Percentiles rank a stretch among this genome's conserved stretches.
These are phyloP conservation scores for Striga asiatica DNA, from an alignment of 257 asterid genomes.

Conservation along the genomic window DNA sequence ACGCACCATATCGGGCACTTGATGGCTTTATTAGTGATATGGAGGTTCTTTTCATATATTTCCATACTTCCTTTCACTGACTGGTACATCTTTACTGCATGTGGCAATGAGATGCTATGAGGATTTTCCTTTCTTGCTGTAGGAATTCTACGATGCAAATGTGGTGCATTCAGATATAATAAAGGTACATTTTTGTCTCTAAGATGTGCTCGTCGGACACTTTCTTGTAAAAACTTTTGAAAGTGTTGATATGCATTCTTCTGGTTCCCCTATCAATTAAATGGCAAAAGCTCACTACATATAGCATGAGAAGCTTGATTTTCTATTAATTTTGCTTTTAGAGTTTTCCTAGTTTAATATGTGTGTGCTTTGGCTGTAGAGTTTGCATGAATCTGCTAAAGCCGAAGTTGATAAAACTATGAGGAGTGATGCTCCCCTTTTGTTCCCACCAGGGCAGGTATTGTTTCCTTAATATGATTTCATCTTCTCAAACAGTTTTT, in stretches of 20 bases:
- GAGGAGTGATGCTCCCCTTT: slow-evolving; percentile 92
- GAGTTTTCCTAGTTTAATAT: background rate
- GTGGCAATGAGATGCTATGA: slow-evolving; percentile 10
- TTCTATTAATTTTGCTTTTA: background rate
- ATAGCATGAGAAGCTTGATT: background rate
- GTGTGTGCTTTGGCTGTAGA: slow-evolving; percentile 26
- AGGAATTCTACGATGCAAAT: slow-evolving; percentile 55
- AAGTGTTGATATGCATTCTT: background rate
- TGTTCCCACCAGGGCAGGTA: slow-evolving; percentile 95
- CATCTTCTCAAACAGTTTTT: background rate
- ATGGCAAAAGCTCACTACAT: background rate
- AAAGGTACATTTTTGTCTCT: slow-evolving; percentile 40
- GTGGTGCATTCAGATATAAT: slow-evolving; percentile 37
- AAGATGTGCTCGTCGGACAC: no score
- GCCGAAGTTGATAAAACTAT: slow-evolving; percentile 70
- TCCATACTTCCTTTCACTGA: no score
- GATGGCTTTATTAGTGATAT: slow-evolving; percentile 66
- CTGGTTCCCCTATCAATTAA: background rate
- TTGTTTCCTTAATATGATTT: no score
- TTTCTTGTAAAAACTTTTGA: no score
- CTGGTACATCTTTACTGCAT: no score
- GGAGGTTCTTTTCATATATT: slow-evolving; percentile 56
- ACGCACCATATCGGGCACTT: slow-evolving; percentile 89
- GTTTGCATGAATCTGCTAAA: slow-evolving; percentile 54
- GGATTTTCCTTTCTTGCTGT: slow-evolving; percentile 17